Evolutionary conservation across 2,329 filamentous ascomycete genomes (phyloP).

Genomic region (Hypomyces rosellus): DNA sequence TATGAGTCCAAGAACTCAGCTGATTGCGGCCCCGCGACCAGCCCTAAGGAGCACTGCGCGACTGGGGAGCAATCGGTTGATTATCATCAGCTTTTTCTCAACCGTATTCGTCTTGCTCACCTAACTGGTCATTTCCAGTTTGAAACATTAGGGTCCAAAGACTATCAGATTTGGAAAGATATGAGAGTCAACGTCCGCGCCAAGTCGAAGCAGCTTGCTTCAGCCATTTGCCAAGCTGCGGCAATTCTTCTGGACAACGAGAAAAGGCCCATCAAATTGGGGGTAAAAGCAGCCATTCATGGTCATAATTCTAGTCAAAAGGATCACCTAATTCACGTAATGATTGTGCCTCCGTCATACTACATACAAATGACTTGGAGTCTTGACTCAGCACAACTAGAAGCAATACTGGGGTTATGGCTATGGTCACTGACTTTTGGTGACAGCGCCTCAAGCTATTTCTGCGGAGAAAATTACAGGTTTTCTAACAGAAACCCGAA

Average conservation of each 20-base stretch:
- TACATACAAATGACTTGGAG: constrained; percentile 8
- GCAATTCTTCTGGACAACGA: background rate
- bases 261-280: background rate
- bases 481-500: background rate
- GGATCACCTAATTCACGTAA: background rate
- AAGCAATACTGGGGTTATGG: constrained; percentile 16
- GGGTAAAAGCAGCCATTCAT: background rate
- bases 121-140: constrained; percentile 5
- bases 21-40: background rate
- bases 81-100: background rate
- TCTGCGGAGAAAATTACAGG: background rate
- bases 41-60: background rate
- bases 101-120: constrained; percentile 9
- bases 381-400: constrained; percentile 13
- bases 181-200: constrained; percentile 9
- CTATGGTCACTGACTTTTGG: constrained; percentile 12
- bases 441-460: background rate
- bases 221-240: constrained; percentile 7
- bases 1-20: background rate
- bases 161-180: constrained; percentile 12
- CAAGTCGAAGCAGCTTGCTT: constrained; percentile 4
- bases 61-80: background rate
- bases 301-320: background rate
- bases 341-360: background rate
- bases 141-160: background rate